Evolutionary conservation across 768 basidiomycete species (phyloP).

Genomic region (Austroboletus eburneus): DNA sequence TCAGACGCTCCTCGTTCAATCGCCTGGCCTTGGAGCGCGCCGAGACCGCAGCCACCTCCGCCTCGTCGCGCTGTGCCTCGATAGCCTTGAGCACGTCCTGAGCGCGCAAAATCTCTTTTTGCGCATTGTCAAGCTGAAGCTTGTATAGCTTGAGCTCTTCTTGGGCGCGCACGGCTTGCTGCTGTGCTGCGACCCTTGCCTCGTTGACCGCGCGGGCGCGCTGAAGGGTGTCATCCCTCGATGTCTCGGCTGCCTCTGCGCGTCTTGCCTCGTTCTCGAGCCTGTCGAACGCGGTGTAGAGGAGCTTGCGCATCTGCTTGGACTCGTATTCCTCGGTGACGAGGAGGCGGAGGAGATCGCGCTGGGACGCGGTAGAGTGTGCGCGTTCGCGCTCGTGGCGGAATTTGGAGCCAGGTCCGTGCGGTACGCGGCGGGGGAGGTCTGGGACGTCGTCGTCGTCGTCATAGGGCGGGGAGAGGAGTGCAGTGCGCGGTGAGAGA

Average conservation of each 20-base stretch:
- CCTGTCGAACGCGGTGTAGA: slow-evolving; percentile 36
- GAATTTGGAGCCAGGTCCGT: slow-evolving; percentile 32
- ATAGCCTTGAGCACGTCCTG: slow-evolving; percentile 48
- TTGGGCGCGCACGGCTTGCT: slow-evolving; percentile 30
- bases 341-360: slow-evolving; percentile 32
- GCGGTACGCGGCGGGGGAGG: slow-evolving; percentile 5
- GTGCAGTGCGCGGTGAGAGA: slow-evolving; percentile 25
- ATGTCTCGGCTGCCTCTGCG: slow-evolving; percentile 31
- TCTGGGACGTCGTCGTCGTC: background rate
- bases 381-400: slow-evolving; percentile 33
- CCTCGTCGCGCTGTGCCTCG: slow-evolving; percentile 45
- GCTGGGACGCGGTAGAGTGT: slow-evolving; percentile 27
- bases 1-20: slow-evolving; percentile 43
- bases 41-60: slow-evolving; percentile 43
- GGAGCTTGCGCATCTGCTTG: slow-evolving; percentile 35
- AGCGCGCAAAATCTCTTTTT: slow-evolving; percentile 53
- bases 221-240: slow-evolving; percentile 31
- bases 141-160: slow-evolving; percentile 57
- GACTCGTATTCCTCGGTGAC: slow-evolving; percentile 40
- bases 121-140: slow-evolving; percentile 53
- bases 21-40: slow-evolving; percentile 44
- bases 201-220: slow-evolving; percentile 31
- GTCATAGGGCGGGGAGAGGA: slow-evolving; percentile 24
- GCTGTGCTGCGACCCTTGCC: slow-evolving; percentile 26
- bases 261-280: slow-evolving; percentile 36